Evolutionary conservation across 192 early-diverging fungal genomes (phyloP), one percentile per base, ranked within the genome.

Genomic region (Endogone sp.): DNA sequence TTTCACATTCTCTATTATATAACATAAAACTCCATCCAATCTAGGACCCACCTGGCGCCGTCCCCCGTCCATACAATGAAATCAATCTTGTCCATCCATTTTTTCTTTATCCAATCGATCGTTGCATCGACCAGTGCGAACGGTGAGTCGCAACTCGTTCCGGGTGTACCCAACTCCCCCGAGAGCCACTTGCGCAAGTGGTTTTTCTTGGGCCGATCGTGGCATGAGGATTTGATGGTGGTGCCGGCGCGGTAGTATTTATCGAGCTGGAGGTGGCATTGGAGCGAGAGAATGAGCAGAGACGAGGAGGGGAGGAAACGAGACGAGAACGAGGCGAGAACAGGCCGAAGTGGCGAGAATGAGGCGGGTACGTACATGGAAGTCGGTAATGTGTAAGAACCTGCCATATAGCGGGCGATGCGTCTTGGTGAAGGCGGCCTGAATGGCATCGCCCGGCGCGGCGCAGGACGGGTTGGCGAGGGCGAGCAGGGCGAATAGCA

Each of bases 41-140:
- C n/a, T n/a, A n/a, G n/a, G n/a, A n/a, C n/a, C 55, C 78, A 84
- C 84, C 79, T 81, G 3, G 85, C 82, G 77, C 83, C 89, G 66
- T 92, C 90, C 2, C 90, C 90, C 2, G 88, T 92, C 84, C 86
- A 92, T 3, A 86, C 66, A 1, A 92, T 85, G 82, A 92, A 92
- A 69, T 92, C 90, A 3, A 89, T 67, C 6, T 77, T 71, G 22
- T 77, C 65, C 16, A 56, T 60, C 63, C 77, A 79, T 11, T 81
- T 65, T 2, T 30, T 49, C 16, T 71, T 68, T 58, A 92, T 63
- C 75, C 87, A 85, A 8, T 83, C 67, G 25, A 85, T 67, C 0
- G 88, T 90, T 11, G 79, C 81, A 56, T 90, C 76, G 20, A 83
- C 78, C 28, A 92, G 68, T 0, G 68, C 55, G 2, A 82, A 8